Percentiles rank a stretch among this genome's conserved stretches.
Evolutionary conservation across 2,329 filamentous ascomycete genomes (phyloP).

Genomic region (Ascochyta rabiei): DNA sequence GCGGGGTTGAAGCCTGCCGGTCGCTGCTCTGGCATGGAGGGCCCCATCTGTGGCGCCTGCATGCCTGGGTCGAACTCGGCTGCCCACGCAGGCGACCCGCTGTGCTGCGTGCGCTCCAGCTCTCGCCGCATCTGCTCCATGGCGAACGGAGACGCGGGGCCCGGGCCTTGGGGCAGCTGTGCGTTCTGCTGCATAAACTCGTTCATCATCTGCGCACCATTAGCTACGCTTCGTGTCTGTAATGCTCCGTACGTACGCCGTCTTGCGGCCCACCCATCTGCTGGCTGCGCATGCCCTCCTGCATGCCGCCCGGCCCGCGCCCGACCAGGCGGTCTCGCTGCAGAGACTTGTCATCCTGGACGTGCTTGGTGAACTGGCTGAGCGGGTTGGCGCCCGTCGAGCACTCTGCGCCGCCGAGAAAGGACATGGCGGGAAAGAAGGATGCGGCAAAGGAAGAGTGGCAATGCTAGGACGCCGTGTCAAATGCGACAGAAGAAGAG

Average conservation of each 20-base stretch:
- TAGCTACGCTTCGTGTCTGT: background rate
- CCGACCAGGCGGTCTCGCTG: conserved; percentile 89
- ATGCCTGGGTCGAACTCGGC: conserved; percentile 66
- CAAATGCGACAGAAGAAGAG: conserved; percentile 10
- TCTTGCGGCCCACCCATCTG: conserved; percentile 74
- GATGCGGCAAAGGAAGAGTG: background rate
- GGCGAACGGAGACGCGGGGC: conserved; percentile 63
- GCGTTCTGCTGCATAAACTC: conserved; percentile 84
- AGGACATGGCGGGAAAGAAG: conserved; percentile 73
- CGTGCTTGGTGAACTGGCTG: conserved; percentile 96
- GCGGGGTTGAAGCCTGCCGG: conserved; percentile 71
- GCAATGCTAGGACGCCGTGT: conserved; percentile 2
- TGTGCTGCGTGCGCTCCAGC: conserved; percentile 61
- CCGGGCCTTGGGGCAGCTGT: conserved; percentile 61
- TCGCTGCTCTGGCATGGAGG: conserved; percentile 64
- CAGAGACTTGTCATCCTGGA: conserved; percentile 92
- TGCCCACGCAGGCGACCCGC: conserved; percentile 65
- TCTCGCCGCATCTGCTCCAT: conserved; percentile 72
- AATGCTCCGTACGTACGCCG: conserved; percentile 37
- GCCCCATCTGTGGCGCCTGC: conserved; percentile 72
- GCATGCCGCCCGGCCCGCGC: conserved; percentile 70
- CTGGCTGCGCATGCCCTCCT: conserved; percentile 78
- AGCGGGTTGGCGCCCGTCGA: conserved; percentile 95
- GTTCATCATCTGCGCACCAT: conserved; percentile 76
- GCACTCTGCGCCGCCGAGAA: conserved; percentile 94